Base-by-base conservation (phyloP, 108 stramenopile genomes). In the Nitzschia sp. region DNA sequence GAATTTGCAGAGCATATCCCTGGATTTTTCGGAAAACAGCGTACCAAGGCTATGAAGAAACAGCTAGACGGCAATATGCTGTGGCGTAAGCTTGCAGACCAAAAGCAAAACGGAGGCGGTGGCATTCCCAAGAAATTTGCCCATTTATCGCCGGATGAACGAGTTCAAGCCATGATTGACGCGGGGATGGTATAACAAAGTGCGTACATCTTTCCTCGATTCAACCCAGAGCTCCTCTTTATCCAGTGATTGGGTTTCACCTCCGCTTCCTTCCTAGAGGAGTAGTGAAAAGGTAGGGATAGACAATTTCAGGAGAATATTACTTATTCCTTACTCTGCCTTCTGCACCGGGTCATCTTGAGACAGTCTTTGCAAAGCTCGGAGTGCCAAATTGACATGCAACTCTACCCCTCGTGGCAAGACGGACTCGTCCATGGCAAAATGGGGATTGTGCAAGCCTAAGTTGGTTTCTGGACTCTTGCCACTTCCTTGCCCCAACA, bases 1-100 rank as follows among this genome's bases (percentile, higher is more conserved):
- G 89, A 95, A 72, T 95, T 95, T 73, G 61, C 63, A 47, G 91
- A 92, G 63, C 93, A 95, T 63, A 80, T 95, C 47, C 80, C 81
- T 0, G 93, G 93, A 15, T 95, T 95, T 45, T 95, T 85, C 75
- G 93, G 93, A 2, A 95, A 85, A 73, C 82, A 82, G 27, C 86
- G 86, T 27, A 88, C 83, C 16, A 90, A 87, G 53, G 82, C 83
- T 2, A 91, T 87, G 82, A 95, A 95, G 72, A 80, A 73, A 46
- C 89, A 94, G 62, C 47, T 72, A 45, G 83, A 81, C 60, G 75
- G 76, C 46, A 80, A 87, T 45, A 91, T 91, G 93, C 48, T 90
- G 48, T 90, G 88, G 90, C 71, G 79, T 34, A 68, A 73, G 50
- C 64, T 93, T 62, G 73, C 80, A 22, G 72, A 80, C 23, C 79